Base-by-base conservation (phyloP, 2,329 filamentous ascomycete genomes). In the Talaromyces rugulosus region DNA sequence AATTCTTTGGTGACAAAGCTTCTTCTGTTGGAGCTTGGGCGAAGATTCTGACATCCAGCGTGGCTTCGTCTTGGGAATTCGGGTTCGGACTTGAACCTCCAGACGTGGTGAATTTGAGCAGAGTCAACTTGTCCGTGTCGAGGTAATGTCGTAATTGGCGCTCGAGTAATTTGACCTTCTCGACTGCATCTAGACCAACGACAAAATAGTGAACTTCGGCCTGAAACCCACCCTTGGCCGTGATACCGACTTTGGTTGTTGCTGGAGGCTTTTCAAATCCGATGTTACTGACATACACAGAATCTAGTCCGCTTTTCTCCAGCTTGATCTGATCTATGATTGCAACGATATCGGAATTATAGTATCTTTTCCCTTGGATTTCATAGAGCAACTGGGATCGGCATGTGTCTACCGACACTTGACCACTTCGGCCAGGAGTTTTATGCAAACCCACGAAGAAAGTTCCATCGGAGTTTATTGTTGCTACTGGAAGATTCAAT, bases 371-470 rank as follows among this genome's bases (percentile, higher is more conserved):
- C 1, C 76, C 77, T 60, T 83, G 81, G 2, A 83, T 65, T 67
- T 83, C 81, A 56, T 83, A 83, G 3, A 83, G 62, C 14, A 83
- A 72, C 67, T 83, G 81, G 51, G 77, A 80, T 52, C 74, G 78
- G n/a, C 82, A 74, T 0, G 73, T 77, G 52, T 76, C 74, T 11
- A 65, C 64, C 14, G 65, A 74, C 3, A 82, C 75, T 11, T 76
- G 70, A 0, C 80, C 81, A n/a, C 79, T 77, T 5, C 75, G 77
- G 0, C 67, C 68, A 5, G 77, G 72, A 59, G 83, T 81, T 64
- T 83, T 84, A 2, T 80, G 81, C 42, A 84, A 75, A 16, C 82
- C 70, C 33, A 76, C 81, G 1, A 72, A 74, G 0, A 82, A 82
- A 65, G 80, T 77, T 0, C 52, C 68, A 4, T 72, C 75, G 9